Evolutionary conservation across 83 land plant genomes (phyloP).

Genomic region (Picea mariana): DNA sequence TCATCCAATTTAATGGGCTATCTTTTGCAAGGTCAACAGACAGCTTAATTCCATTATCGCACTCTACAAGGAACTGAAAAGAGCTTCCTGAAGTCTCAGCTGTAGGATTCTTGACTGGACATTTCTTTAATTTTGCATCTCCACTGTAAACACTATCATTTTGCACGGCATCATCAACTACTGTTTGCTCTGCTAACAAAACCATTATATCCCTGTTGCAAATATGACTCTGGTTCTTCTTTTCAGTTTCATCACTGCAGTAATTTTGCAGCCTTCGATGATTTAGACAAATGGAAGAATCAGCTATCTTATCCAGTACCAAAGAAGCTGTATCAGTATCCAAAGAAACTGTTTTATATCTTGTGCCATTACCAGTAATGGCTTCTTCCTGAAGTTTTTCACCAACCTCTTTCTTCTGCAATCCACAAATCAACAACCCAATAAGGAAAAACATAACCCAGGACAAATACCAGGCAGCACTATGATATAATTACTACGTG

Average conservation of each 20-base stretch:
- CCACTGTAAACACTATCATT: not conserved
- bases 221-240: not conserved
- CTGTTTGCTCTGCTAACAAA: not conserved
- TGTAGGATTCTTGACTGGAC: not conserved
- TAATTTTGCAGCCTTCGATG: not conserved
- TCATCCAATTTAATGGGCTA: not conserved
- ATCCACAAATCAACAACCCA: not conserved
- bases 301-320: no score
- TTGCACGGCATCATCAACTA: not conserved
- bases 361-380: not conserved
- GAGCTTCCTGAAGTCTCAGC: not conserved
- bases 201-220: not conserved
- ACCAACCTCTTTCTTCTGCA: not conserved
- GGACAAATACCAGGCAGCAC: not conserved
- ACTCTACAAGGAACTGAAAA: not conserved
- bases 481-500: not conserved
- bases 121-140: not conserved
- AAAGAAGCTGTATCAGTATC: no score
- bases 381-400: not conserved
- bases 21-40: not conserved
- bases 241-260: not conserved
- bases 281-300: not conserved
- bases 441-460: not conserved
- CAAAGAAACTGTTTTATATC: no score
- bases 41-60: constrained; percentile 7